Conservation (phyloP, 108 stramenopile genomes). For the Epipyxis sp. region DNA sequence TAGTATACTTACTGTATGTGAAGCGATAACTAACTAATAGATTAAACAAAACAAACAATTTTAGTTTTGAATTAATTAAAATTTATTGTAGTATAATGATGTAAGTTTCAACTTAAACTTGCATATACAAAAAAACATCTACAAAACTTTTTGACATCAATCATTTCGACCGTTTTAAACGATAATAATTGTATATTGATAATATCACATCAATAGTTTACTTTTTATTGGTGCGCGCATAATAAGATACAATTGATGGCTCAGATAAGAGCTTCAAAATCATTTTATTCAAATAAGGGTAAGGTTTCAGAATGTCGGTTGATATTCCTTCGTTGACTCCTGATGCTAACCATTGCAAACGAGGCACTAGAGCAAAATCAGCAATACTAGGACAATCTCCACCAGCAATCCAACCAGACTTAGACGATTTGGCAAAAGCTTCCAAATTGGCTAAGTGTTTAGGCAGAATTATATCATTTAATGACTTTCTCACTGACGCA, state of each 20-base stretch:
- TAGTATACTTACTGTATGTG: no score
- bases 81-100: no score
- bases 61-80: no score
- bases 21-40: no score
- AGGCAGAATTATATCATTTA: conserved; percentile 26
- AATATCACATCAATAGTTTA: no score
- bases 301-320: not conserved
- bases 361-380: conserved; percentile 8
- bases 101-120: no score
- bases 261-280: not conserved
- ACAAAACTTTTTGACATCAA: no score
- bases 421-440: not conserved
- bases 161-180: no score
- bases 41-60: no score
- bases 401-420: conserved; percentile 1
- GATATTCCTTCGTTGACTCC: conserved; percentile 25
- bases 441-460: conserved; percentile 8
- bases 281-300: conserved; percentile 5
- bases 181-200: no score
- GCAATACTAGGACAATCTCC: conserved; percentile 10
- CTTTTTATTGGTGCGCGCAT: no score
- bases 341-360: conserved; percentile 3
- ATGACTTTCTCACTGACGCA: conserved; percentile 13
- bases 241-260: conserved; percentile 7
- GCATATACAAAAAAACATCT: no score